Evolutionary conservation across 2,329 filamentous ascomycete species (phyloP).

Genomic region (Monosporascus sp.): DNA sequence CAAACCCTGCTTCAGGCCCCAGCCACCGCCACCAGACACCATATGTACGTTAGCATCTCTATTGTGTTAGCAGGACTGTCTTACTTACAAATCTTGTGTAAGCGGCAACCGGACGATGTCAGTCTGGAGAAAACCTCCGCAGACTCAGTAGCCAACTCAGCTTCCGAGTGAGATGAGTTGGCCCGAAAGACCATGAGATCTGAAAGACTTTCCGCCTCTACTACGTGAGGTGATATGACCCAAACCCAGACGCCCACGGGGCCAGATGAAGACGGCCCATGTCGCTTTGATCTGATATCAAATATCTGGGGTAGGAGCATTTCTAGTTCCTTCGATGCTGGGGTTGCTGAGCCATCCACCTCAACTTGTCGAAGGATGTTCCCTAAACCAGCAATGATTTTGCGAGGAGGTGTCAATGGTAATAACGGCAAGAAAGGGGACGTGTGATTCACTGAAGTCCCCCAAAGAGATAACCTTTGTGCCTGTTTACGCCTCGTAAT

Average conservation of each 20-base stretch:
- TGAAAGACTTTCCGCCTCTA: slow-evolving; percentile 14
- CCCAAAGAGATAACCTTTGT: slow-evolving; percentile 28
- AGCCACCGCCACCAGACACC: slow-evolving; percentile 79
- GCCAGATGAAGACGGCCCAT: slow-evolving; percentile 22
- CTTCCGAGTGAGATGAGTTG: slow-evolving; percentile 19
- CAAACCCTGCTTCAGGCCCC: slow-evolving; percentile 75
- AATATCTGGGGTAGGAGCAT: slow-evolving; percentile 55
- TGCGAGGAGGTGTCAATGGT: slow-evolving; percentile 58
- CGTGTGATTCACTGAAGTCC: slow-evolving; percentile 12
- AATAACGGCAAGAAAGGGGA: slow-evolving; percentile 41
- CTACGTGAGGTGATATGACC: slow-evolving; percentile 44
- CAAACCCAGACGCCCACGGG: slow-evolving; percentile 69
- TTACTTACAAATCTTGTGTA: slow-evolving; percentile 42
- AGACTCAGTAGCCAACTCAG: slow-evolving; percentile 18
- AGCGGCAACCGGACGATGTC: slow-evolving; percentile 37
- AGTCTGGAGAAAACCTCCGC: slow-evolving; percentile 27
- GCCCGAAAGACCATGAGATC: slow-evolving; percentile 17
- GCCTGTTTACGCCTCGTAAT: slow-evolving; percentile 30
- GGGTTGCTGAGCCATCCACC: slow-evolving; percentile 39
- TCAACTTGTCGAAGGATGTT: slow-evolving; percentile 70
- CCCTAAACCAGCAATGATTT: slow-evolving; percentile 62
- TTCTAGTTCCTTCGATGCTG: slow-evolving; percentile 71
- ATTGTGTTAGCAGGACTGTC: slow-evolving; percentile 9
- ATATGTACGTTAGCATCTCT: slow-evolving; percentile 20
- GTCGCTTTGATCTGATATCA: slow-evolving; percentile 28